Percentiles rank a stretch among this genome's conserved stretches.
phyloP scores from a whole-genome alignment of 1,139 yeast genomes.

The Saccharomyces hybrid region DNA sequence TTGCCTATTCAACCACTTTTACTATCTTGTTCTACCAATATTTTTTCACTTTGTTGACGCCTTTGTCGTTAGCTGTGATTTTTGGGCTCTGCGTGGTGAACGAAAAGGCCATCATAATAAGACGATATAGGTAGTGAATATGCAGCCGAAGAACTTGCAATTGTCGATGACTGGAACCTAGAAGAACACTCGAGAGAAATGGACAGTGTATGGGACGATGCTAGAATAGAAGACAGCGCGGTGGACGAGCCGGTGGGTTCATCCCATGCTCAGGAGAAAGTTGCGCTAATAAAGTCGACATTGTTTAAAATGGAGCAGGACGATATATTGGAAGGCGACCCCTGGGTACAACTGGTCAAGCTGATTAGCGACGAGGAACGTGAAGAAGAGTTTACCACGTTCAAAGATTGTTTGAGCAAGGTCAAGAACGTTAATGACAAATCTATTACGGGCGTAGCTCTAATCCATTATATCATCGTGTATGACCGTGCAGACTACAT shows the following conservation, averaged over 20 bases:
- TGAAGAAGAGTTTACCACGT: slow-evolving; percentile 19
- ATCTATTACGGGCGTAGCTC: slow-evolving; percentile 22
- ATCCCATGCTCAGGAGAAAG: neutral
- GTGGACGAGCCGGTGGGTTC: neutral
- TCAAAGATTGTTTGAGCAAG: slow-evolving; percentile 12
- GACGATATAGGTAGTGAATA: neutral
- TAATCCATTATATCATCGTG: slow-evolving; percentile 24
- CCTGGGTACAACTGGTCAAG: slow-evolving; percentile 21
- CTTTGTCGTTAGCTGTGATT: neutral
- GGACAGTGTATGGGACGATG: neutral
- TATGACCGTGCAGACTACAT: slow-evolving; percentile 24
- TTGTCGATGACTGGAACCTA: neutral
- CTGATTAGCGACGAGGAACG: slow-evolving; percentile 18
- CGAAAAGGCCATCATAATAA: neutral
- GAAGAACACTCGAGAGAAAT: neutral
- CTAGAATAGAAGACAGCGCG: neutral
- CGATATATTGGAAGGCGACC: slow-evolving; percentile 6
- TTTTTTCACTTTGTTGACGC: neutral
- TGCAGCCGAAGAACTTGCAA: neutral
- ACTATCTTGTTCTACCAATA: neutral
- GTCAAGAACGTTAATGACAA: slow-evolving; percentile 18
- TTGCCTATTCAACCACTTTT: neutral
- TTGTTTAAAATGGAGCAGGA: neutral
- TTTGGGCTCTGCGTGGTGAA: neutral
- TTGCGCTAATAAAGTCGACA: neutral